Evolutionary conservation across 202 grass and related monocot genomes (phyloP).

Genomic region (Hordeum pubiflorum): DNA sequence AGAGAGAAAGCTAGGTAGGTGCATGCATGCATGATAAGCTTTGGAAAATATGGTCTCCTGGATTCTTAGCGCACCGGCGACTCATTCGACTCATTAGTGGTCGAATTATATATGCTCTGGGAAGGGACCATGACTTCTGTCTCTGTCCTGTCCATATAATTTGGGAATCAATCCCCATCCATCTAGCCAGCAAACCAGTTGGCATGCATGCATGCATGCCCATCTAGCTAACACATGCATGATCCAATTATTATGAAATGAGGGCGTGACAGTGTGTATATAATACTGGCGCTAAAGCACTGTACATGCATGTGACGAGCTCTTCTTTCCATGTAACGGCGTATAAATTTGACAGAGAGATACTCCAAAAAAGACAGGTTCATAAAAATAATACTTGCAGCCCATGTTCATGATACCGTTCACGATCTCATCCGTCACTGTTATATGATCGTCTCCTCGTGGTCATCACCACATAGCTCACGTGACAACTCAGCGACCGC

Average conservation of each 20-base stretch:
- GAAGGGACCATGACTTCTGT: constrained; percentile 15
- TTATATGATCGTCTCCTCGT: not conserved
- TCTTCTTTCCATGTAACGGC: not conserved
- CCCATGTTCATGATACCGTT: not conserved
- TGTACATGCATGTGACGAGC: not conserved
- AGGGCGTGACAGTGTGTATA: not conserved
- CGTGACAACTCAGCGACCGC: not conserved
- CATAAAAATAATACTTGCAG: not conserved
- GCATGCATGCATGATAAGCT: not conserved
- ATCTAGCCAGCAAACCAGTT: constrained; percentile 6
- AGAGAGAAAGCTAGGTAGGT: not conserved
- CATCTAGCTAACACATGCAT: constrained; percentile 4
- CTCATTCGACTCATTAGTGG: not conserved
- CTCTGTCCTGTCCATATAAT: constrained; percentile 13
- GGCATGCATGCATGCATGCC: not conserved
- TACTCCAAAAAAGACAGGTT: not conserved
- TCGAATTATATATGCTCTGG: not conserved
- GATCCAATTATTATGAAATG: not conserved
- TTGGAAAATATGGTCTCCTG: not conserved
- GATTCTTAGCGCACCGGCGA: constrained; percentile 21
- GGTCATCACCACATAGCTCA: not conserved
- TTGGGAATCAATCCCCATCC: constrained; percentile 29
- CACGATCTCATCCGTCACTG: not conserved
- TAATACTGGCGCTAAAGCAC: not conserved
- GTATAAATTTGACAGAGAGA: constrained; percentile 1